Evolutionary conservation across 192 early-diverging fungal genomes (phyloP).

Genomic region (Pecoramyces ruminantium): DNA sequence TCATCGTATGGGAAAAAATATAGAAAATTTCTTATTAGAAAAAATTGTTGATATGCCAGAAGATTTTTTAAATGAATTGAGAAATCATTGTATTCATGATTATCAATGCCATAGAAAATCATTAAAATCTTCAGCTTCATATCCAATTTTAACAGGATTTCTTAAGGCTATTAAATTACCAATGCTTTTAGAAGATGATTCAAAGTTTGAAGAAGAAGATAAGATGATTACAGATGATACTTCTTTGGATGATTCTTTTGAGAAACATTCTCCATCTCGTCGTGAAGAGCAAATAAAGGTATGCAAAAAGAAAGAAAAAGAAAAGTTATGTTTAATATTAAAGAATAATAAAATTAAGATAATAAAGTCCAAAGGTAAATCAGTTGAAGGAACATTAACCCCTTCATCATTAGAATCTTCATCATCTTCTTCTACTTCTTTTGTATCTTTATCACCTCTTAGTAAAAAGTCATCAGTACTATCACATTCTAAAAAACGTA

Average conservation of each 20-base stretch:
- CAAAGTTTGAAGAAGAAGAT: not conserved
- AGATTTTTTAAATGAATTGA: not conserved
- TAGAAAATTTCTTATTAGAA: not conserved
- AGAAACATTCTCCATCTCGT: too few relatives aligned
- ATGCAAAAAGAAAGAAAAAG: not conserved
- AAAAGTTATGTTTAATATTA: not conserved
- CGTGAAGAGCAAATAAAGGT: not conserved
- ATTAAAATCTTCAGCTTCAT: not conserved
- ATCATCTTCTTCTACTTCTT: not conserved
- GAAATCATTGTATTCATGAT: not conserved
- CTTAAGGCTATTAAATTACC: not conserved
- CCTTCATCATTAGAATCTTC: not conserved
- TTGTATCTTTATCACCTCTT: not conserved
- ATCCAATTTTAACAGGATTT: not conserved
- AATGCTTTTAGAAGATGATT: not conserved
- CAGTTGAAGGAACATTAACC: not conserved
- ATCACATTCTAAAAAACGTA: not conserved
- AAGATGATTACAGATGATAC: not conserved
- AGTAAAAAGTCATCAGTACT: too few relatives aligned
- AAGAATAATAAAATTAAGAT: not conserved
- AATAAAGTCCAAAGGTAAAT: not conserved
- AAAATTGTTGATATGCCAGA: not conserved
- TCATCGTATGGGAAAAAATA: not conserved
- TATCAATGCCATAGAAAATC: not conserved
- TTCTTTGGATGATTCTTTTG: not conserved